These are phyloP conservation scores for Chloranthus sessilifolius DNA, from an alignment of 164 flowering plant species.

Conservation along the genomic window DNA sequence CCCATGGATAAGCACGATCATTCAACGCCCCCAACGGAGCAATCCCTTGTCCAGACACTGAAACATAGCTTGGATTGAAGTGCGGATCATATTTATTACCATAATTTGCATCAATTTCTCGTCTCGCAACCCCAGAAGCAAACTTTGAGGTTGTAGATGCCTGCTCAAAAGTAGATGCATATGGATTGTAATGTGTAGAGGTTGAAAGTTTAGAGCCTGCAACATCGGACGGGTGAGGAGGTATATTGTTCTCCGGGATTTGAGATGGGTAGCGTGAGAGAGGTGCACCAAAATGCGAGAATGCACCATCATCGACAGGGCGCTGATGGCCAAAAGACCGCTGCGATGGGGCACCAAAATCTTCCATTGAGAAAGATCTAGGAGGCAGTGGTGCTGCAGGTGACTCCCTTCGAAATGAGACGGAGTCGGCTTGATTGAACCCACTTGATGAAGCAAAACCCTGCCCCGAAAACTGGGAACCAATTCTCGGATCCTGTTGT, in stretches of 20 bases:
- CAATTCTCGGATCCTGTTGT: not conserved
- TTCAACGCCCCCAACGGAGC: slow-evolving; percentile 4
- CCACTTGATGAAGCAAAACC: slow-evolving; percentile 22
- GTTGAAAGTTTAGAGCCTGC: slow-evolving; percentile 37
- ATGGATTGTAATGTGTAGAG: slow-evolving; percentile 51
- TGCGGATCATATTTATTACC: slow-evolving; percentile 21
- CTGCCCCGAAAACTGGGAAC: slow-evolving; percentile 21
- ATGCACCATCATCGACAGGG: slow-evolving; percentile 15
- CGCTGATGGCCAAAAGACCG: slow-evolving; percentile 21
- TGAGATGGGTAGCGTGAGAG: slow-evolving; percentile 24
- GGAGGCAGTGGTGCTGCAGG: no score
- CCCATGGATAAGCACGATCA: slow-evolving; percentile 1
- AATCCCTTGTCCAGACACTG: slow-evolving; percentile 21
- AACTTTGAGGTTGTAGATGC: slow-evolving; percentile 38
- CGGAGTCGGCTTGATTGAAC: slow-evolving; percentile 14
- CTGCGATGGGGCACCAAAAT: slow-evolving; percentile 20
- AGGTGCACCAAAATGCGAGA: slow-evolving; percentile 22
- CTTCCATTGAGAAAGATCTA: slow-evolving; percentile 21
- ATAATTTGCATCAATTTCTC: slow-evolving; percentile 25
- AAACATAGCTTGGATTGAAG: slow-evolving; percentile 23
- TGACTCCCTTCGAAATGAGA: slow-evolving; percentile 20
- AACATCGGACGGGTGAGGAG: slow-evolving; percentile 25
- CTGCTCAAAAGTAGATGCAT: slow-evolving; percentile 68
- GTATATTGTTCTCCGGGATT: slow-evolving; percentile 25
- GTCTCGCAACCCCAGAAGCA: slow-evolving; percentile 29